A percentile compares a stretch with the other conserved stretches of the same genome.
phyloP scores from a whole-genome alignment of 306 rosid genomes.

The Vigna mungo region DNA sequence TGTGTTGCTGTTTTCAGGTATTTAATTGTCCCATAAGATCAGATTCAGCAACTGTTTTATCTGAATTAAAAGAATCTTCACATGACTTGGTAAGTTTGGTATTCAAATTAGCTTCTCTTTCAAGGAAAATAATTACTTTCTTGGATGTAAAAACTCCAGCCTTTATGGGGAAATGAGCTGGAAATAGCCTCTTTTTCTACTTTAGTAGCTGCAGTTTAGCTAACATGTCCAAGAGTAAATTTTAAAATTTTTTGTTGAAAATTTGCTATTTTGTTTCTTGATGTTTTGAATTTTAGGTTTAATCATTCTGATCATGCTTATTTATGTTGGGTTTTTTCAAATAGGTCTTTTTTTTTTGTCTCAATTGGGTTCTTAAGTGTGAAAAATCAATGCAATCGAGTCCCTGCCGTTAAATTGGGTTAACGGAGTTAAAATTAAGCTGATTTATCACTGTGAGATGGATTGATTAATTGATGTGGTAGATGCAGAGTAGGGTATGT shows the following conservation, averaged over 20 bases:
- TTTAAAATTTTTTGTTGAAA: background rate
- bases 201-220: background rate
- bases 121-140: slow-evolving; percentile 9
- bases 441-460: too few relatives aligned
- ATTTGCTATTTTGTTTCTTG: background rate
- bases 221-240: background rate
- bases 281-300: background rate
- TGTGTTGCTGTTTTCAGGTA: slow-evolving; percentile 66
- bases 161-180: slow-evolving; percentile 15
- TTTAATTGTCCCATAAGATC: slow-evolving; percentile 96
- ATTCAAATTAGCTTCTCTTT: slow-evolving; percentile 36
- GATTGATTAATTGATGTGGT: too few relatives aligned
- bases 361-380: too few relatives aligned
- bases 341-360: too few relatives aligned
- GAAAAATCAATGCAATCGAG: too few relatives aligned
- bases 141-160: slow-evolving; percentile 5
- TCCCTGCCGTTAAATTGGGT: too few relatives aligned
- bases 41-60: slow-evolving; percentile 84
- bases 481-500: too few relatives aligned
- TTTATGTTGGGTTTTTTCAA: too few relatives aligned
- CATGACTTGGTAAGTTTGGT: slow-evolving; percentile 87
- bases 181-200: background rate
- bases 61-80: slow-evolving; percentile 86
- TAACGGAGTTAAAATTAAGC: too few relatives aligned
- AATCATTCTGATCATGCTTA: too few relatives aligned